A percentile compares a stretch with the other conserved stretches of the same genome.
Conservation (phyloP, 768 basidiomycete genomes). For the Pleurotus sapidus region DNA sequence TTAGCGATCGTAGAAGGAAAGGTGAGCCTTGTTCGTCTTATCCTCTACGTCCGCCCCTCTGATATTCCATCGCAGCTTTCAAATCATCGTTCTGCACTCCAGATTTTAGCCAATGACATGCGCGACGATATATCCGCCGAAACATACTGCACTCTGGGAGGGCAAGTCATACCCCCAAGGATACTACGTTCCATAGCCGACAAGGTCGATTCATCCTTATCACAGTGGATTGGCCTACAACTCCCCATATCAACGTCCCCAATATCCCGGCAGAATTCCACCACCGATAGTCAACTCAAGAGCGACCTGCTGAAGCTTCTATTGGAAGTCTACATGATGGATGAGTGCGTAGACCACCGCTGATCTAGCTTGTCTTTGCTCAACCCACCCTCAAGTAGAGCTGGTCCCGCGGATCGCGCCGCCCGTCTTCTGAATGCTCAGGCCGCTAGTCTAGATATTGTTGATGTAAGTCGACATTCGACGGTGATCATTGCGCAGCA, state of each 20-base stretch:
- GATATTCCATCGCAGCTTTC: conserved; percentile 20
- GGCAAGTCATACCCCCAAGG: conserved; percentile 66
- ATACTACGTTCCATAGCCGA: conserved; percentile 50
- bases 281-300: conserved; percentile 47
- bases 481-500: not conserved
- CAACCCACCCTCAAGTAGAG: conserved; percentile 28
- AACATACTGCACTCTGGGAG: conserved; percentile 80
- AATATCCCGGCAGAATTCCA: conserved; percentile 28
- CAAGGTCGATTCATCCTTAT: conserved; percentile 46
- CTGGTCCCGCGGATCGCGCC: conserved; percentile 52
- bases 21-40: conserved; percentile 34
- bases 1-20: conserved; percentile 77
- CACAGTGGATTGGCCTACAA: conserved; percentile 51
- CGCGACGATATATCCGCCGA: conserved; percentile 79
- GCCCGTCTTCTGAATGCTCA: conserved; percentile 77
- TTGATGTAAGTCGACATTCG: conserved; percentile 56
- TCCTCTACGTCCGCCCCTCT: not conserved
- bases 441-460: conserved; percentile 70
- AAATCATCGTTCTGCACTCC: conserved; percentile 61
- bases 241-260: conserved; percentile 19
- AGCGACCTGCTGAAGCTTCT: conserved; percentile 64
- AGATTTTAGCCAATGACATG: conserved; percentile 64
- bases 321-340: conserved; percentile 79
- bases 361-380: too few relatives aligned
- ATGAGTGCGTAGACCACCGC: conserved; percentile 49